Evolutionary conservation across 2,329 filamentous ascomycete genomes (phyloP), one percentile per base, ranked within the genome.

Genomic region (Xylogone sp.): DNA sequence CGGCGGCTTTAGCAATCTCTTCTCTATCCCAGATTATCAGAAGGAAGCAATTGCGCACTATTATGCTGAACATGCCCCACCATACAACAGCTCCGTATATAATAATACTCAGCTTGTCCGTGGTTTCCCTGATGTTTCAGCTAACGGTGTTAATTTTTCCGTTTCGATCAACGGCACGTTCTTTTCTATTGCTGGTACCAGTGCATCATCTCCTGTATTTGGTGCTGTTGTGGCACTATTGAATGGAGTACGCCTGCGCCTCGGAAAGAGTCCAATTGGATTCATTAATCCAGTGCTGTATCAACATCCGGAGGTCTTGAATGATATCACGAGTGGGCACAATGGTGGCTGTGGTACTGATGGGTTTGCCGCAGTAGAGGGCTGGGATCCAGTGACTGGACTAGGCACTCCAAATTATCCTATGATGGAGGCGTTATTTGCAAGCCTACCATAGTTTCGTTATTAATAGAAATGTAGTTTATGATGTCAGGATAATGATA

Each of bases 1-100:
- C 16, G 73, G 84, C 53, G 88, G 93, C 63, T 94, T 92, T 65
- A 83, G 84, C 19, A 73, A 58, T 74, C 77, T 64, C 60, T 76
- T 45, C 74, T 74, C 5, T 1, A 62, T 75, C 18, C 76, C 78
- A 0, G 58, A 62, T 9, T 81, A 79, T 61, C 78, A 81, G 53
- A 59, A 66, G 12, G 56, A 58, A 2, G 57, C 60, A 2, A 48
- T 66, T 20, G 50, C 57, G 1, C 50, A 57, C 2, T 67, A 65
- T 50, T 65, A 61, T 46, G 51, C 56, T 4, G 10, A 54, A 3
- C 55, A 64, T 49, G 49, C 56, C 12, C 62, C 61, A 6, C 51
- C 54, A 3, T 62, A 58, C 31, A 68, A 67, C n/a, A 66, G 69
- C 9, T 68, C 71, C 34, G 70, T 70, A 47, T 79, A 73, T 68